phyloP scores from a whole-genome alignment of 768 basidiomycete genomes.

The Obba rivulosa region DNA sequence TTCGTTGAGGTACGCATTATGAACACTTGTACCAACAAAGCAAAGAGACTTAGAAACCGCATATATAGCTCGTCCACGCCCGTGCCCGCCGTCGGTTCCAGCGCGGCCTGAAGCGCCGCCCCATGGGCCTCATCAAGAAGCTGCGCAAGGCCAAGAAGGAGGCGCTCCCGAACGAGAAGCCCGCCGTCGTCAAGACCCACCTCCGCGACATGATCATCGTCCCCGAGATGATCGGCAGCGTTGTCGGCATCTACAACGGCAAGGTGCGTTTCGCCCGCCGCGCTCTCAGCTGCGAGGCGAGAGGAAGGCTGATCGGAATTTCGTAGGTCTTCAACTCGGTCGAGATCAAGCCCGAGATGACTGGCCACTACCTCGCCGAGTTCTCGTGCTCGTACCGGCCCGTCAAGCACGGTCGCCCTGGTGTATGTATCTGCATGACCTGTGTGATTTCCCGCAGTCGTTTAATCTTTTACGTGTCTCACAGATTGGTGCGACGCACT shows the following conservation, averaged over 20 bases:
- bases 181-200: conserved; percentile 97
- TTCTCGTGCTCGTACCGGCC: conserved; percentile 97
- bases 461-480: conserved; percentile 1
- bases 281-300: not conserved
- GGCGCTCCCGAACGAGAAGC: conserved; percentile 98
- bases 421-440: conserved; percentile 46
- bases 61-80: conserved; percentile 84
- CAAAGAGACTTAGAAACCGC: not conserved
- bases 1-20: conserved; percentile 65
- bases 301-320: not conserved
- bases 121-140: conserved; percentile 99
- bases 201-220: conserved; percentile 99
- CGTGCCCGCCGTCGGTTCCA: conserved; percentile 98
- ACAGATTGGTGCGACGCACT: conserved; percentile 88
- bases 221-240: conserved; percentile 99
- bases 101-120: conserved; percentile 96
- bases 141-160: conserved; percentile 99
- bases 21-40: not conserved
- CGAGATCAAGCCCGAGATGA: conserved; percentile 99
- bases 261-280: conserved; percentile 51
- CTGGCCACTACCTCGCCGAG: conserved; percentile 98
- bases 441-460: conserved; percentile 10
- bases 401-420: conserved; percentile 99
- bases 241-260: conserved; percentile 98
- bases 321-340: conserved; percentile 86